Evolutionary conservation across 2,329 filamentous ascomycete species (phyloP).

Genomic region (Microdochium trichocladiopsis): DNA sequence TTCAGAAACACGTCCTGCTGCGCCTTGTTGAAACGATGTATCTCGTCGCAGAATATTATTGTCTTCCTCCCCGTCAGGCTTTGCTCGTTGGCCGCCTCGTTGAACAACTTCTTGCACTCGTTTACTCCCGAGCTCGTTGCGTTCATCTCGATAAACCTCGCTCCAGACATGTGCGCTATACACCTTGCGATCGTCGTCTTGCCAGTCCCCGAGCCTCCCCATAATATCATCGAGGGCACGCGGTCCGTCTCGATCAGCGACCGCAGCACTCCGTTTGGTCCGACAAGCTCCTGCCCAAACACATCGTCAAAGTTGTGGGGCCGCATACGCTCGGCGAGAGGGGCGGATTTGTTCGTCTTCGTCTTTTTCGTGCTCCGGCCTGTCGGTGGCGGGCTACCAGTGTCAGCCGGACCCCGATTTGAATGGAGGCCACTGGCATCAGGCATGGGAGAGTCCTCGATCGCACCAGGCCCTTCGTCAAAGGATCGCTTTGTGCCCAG

Average conservation of each 20-base stretch:
- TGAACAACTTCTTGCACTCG: conserved; percentile 89
- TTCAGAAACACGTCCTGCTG: conserved; percentile 95
- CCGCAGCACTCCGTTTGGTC: conserved; percentile 73
- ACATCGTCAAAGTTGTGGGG: conserved; percentile 79
- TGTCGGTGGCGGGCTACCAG: conserved; percentile 14
- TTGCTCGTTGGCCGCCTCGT: conserved; percentile 74
- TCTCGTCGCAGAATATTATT: conserved; percentile 96
- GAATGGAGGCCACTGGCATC: conserved; percentile 14
- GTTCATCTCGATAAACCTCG: conserved; percentile 92
- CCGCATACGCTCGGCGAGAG: conserved; percentile 90
- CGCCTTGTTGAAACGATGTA: conserved; percentile 82
- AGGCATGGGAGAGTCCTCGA: conserved; percentile 15
- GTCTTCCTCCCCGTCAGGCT: conserved; percentile 80
- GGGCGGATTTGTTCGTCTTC: conserved; percentile 66
- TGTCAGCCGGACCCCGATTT: conserved; percentile 12
- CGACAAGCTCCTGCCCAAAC: conserved; percentile 86
- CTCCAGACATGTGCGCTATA: conserved; percentile 74
- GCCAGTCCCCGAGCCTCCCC: conserved; percentile 75
- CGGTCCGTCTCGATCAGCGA: conserved; percentile 79
- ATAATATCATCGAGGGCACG: conserved; percentile 92
- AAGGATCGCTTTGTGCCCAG: conserved; percentile 43
- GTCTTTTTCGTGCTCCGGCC: conserved; percentile 50
- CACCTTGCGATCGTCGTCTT: conserved; percentile 91
- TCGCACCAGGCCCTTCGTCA: conserved; percentile 43
- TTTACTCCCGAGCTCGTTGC: conserved; percentile 81